Base-by-base conservation (phyloP, 805 yeast genomes). In the Teunomyces atbi region DNA sequence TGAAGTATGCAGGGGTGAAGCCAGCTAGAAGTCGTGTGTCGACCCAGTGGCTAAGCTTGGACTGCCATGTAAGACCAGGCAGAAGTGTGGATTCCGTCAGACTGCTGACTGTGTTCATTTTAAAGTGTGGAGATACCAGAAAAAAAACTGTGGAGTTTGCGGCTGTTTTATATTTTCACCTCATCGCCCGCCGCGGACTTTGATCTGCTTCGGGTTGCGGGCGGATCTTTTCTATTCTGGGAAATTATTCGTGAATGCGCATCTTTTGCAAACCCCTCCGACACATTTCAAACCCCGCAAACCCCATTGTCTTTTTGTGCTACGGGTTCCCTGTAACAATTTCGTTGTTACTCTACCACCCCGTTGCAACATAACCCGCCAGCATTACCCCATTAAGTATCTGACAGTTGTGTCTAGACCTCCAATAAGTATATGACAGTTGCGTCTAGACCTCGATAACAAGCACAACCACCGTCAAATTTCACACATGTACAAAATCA, bases 1-100 rank as follows among this genome's bases (percentile, higher is more conserved):
- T 84, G 65, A 83, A 89, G 75, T 83, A 83, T 6, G 73, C 71
- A 1, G 89, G 86, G 8, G 60, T 38, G 47, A 68, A 69, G 16
- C 58, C 59, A 19, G 48, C 41, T 18, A 65, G 44, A 18, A 66
- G 51, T 28, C 42, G 28, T 27, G 41, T 42, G 11, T 51, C 49
- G 19, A 30, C 42, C 18, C 43, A 38, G 32, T 19, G 18, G 8
- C 10, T 5, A 18, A 37, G 30, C 27, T 36, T 36, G 39, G 28
- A n/a, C 6, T 19, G 12, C 39, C 39, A 12, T 8, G 26, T 36
- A 16, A 36, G 12, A 8, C 16, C 11, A 3, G 39, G 13, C 15
- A 20, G 28, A 36, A 36, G 39, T n/a, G 39, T 36, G 8, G 39
- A 36, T 11, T 36, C 39, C 1, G 27, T 36, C 39, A 36, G 39